phyloP scores from a whole-genome alignment of 2,329 filamentous ascomycete genomes.

The Cladosporium sp. region DNA sequence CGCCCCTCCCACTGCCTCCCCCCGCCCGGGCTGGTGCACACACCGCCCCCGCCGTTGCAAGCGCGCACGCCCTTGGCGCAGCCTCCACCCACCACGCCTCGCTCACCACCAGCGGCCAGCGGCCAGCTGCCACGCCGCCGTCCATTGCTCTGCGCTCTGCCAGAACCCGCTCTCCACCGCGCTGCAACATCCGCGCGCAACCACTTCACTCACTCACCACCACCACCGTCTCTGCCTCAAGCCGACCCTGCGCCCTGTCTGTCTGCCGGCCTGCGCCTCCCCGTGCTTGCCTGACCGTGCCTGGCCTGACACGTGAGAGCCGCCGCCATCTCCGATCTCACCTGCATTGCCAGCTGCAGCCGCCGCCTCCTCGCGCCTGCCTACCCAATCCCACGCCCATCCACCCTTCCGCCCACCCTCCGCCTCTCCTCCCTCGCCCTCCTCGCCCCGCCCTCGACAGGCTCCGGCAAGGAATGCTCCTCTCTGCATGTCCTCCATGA shows the following conservation, averaged over 20 bases:
- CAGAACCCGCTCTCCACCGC: too few relatives aligned
- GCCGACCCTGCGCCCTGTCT: not conserved
- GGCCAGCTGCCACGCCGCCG: too few relatives aligned
- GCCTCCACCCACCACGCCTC: too few relatives aligned
- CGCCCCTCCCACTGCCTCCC: too few relatives aligned
- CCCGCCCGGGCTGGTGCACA: too few relatives aligned
- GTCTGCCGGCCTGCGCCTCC: not conserved
- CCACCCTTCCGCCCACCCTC: not conserved
- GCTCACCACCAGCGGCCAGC: too few relatives aligned
- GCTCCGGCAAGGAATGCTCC: slow-evolving; percentile 12
- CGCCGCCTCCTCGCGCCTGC: not conserved
- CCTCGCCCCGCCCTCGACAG: slow-evolving; percentile 6
- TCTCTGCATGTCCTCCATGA: slow-evolving; percentile 65
- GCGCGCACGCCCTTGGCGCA: too few relatives aligned
- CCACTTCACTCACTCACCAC: too few relatives aligned
- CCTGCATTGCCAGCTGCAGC: not conserved
- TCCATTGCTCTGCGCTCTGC: too few relatives aligned
- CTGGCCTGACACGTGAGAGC: not conserved
- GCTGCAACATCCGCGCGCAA: too few relatives aligned
- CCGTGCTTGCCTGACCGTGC: not conserved
- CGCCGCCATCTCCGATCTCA: not conserved
- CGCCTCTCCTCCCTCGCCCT: not conserved
- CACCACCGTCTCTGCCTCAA: too few relatives aligned
- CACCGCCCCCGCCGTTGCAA: too few relatives aligned
- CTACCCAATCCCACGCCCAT: not conserved